Percentiles rank a stretch among this genome's conserved stretches.
Evolutionary conservation across 371 early-diverging fungal species (phyloP).

Genomic region (Rhizopus sp.): DNA sequence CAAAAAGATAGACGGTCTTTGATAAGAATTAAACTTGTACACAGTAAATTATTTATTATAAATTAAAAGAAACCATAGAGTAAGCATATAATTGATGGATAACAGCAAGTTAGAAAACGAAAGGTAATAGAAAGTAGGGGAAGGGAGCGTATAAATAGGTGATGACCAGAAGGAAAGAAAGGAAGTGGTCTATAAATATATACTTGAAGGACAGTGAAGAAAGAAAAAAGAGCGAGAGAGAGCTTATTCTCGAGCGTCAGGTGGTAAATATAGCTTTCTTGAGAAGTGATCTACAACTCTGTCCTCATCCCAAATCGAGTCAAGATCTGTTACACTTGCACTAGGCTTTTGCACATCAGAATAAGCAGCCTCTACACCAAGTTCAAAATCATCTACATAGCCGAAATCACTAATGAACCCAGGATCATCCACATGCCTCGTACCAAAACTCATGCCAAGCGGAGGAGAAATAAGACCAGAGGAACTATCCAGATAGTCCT

Average conservation of each 20-base stretch:
- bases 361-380: constrained; percentile 3
- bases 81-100: no score
- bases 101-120: no score
- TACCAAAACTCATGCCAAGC: not conserved
- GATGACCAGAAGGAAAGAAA: not conserved
- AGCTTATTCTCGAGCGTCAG: constrained; percentile 20
- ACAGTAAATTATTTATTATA: no score
- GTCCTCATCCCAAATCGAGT: constrained; percentile 18
- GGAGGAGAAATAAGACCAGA: not conserved
- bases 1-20: no score
- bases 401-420: constrained; percentile 42
- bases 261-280: constrained; percentile 15
- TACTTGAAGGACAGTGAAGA: not conserved
- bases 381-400: constrained; percentile 21
- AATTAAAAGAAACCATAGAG: no score
- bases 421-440: constrained; percentile 26
- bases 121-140: no score
- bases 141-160: no score
- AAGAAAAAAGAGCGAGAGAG: not conserved
- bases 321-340: not conserved
- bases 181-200: not conserved
- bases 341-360: constrained; percentile 1
- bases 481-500: not conserved
- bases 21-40: no score
- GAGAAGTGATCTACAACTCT: constrained; percentile 2